Evolutionary conservation across 371 early-diverging fungal species (phyloP), one percentile per base, ranked within the genome.

Genomic region (Nematocida ausubeli): DNA sequence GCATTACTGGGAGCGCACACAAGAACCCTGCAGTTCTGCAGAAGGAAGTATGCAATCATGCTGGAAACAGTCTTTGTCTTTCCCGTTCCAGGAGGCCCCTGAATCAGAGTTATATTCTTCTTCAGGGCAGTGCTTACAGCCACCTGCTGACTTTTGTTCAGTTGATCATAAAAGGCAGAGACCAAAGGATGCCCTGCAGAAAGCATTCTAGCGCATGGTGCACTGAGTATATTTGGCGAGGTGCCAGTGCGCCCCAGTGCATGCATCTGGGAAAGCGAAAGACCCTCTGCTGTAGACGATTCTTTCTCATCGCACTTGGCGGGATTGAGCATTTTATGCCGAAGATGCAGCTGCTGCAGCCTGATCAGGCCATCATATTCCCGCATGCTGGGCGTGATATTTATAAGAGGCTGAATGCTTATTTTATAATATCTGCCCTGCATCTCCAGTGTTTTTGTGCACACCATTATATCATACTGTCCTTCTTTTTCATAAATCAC

Each of bases 1-100:
- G 93, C 90, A 82, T 96, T 96, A 32, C 92, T 91, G 1, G 95
- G 94, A 0, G 92, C 95, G 83, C 94, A 93, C 0, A 94, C 93
- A 4, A 96, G 85, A 1, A 96, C 88, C 0, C 89, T 86, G 37
- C 89, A 86, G 24, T 88, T 88, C 22, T 87, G 86, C 5, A 84
- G 80, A 0, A 90, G 86, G 34, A 94, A 83, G 80, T 92, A 92
- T 28, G 90, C 88, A 42, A 94, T 89, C 28, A 94, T 88, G 82
- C 92, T 92, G 2, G 93, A 89, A 4, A 94, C 81, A 2, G 93
- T 93, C 79, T 90, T 89, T 0, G 96, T 94, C 84, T 95, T 95
- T 22, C 95, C 95, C 5, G 95, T 95, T 0, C 98, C 96, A 0
- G 84, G 84, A 19, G 84, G 84, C 14, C 84, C 84, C 14, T 80